Evolutionary conservation across 208 protist species (phyloP).

Genomic region (Tritrichomonas foetus): DNA sequence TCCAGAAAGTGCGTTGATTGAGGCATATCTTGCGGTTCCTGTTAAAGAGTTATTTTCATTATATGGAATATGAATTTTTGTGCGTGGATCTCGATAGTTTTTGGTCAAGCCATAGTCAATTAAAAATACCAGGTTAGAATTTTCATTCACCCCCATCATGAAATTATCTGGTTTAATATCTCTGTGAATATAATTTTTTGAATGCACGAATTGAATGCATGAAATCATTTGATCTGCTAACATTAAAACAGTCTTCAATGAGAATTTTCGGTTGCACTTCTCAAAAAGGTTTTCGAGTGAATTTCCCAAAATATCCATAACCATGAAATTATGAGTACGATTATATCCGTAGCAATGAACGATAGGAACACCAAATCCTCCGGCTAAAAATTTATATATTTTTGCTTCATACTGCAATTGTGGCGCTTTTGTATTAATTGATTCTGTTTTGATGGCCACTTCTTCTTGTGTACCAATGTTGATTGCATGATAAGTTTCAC

Average conservation of each 20-base stretch:
- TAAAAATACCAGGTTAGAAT: slow-evolving; percentile 59
- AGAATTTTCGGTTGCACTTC: slow-evolving; percentile 74
- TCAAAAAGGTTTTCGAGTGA: slow-evolving; percentile 94
- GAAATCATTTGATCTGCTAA: slow-evolving; percentile 89
- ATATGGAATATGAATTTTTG: slow-evolving; percentile 97
- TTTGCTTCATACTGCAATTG: slow-evolving; percentile 94
- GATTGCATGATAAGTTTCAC: slow-evolving; percentile 73
- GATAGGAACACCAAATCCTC: slow-evolving; percentile 71
- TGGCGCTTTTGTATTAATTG: slow-evolving; percentile 73
- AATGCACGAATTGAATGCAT: slow-evolving; percentile 89
- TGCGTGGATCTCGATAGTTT: slow-evolving; percentile 94
- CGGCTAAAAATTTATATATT: slow-evolving; percentile 66
- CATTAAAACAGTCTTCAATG: slow-evolving; percentile 95
- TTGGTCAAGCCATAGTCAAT: slow-evolving; percentile 80
- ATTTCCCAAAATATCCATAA: slow-evolving; percentile 95
- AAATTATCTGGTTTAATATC: slow-evolving; percentile 98
- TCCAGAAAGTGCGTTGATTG: slow-evolving; percentile 98
- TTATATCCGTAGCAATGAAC: slow-evolving; percentile 86
- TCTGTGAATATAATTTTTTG: slow-evolving; percentile 90
- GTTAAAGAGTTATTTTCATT: slow-evolving; percentile 48
- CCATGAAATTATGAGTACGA: slow-evolving; percentile 94
- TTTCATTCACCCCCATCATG: slow-evolving; percentile 80
- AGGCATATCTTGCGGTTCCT: slow-evolving; percentile 97
- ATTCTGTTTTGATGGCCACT: slow-evolving; percentile 76
- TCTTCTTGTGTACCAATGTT: background rate